Percentiles rank a stretch among this genome's conserved stretches.
These are phyloP conservation scores for Phyllosticta citriasiana DNA, from an alignment of 2,329 filamentous ascomycete genomes.

Conservation along the genomic window DNA sequence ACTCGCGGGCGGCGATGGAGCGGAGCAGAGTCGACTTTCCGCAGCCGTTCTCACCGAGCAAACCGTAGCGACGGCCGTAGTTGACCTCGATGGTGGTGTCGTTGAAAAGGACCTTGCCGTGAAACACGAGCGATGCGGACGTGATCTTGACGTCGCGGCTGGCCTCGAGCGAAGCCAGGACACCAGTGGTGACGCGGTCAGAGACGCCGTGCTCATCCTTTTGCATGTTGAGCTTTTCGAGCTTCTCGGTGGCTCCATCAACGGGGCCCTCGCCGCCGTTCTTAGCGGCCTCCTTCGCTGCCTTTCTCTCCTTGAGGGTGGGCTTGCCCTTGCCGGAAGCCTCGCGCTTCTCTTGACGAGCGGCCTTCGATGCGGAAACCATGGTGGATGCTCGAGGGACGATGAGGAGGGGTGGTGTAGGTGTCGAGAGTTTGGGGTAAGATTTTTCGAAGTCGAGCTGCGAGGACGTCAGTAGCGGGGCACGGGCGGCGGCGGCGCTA, in stretches of 20 bases:
- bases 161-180: slow-evolving; percentile 71
- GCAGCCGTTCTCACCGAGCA: slow-evolving; percentile 97
- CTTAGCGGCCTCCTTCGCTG: slow-evolving; percentile 59
- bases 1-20: slow-evolving; percentile 87
- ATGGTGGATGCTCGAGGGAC: slow-evolving; percentile 32
- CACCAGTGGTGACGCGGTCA: slow-evolving; percentile 96
- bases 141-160: slow-evolving; percentile 97
- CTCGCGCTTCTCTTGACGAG: slow-evolving; percentile 55
- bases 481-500: slow-evolving; percentile 4
- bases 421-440: slow-evolving; percentile 7
- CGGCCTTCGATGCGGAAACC: slow-evolving; percentile 61
- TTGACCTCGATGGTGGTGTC: slow-evolving; percentile 90
- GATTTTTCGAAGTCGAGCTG: slow-evolving; percentile 9
- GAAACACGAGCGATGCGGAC: slow-evolving; percentile 88
- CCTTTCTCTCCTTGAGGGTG: slow-evolving; percentile 60
- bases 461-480: slow-evolving; percentile 11
- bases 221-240: slow-evolving; percentile 82
- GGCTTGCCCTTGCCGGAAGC: slow-evolving; percentile 63
- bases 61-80: slow-evolving; percentile 84
- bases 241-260: slow-evolving; percentile 53
- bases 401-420: slow-evolving; percentile 7
- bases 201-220: slow-evolving; percentile 95
- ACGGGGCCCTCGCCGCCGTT: slow-evolving; percentile 41
- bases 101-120: slow-evolving; percentile 90
- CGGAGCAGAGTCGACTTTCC: slow-evolving; percentile 98